These are phyloP conservation scores for Suillus sp. DNA, from an alignment of 768 basidiomycete species.

Conservation along the genomic window DNA sequence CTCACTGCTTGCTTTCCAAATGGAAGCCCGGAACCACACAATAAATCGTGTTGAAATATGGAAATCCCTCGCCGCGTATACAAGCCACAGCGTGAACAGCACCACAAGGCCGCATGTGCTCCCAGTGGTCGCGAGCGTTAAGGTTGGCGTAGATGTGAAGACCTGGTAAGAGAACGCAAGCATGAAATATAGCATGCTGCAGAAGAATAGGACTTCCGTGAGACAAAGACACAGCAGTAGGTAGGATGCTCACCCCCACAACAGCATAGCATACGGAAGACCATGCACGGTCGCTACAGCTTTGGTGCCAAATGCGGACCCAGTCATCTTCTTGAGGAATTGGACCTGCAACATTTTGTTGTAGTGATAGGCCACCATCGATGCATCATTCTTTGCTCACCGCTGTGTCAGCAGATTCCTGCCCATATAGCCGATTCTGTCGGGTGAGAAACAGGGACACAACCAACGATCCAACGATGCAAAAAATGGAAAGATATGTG, in stretches of 20 bases:
- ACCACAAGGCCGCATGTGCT: slow-evolving; percentile 20
- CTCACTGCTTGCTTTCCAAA: neutral
- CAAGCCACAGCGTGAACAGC: slow-evolving; percentile 26
- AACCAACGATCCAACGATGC: slow-evolving; percentile 37
- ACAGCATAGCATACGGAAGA: slow-evolving; percentile 51
- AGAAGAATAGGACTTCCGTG: neutral
- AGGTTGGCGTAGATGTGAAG: slow-evolving; percentile 20
- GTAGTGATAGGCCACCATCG: neutral
- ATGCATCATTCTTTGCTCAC: slow-evolving; percentile 24
- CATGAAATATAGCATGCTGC: slow-evolving; percentile 31
- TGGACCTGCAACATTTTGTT: neutral
- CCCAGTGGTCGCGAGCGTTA: slow-evolving; percentile 20
- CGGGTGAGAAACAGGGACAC: slow-evolving; percentile 39
- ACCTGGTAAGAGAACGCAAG: slow-evolving; percentile 26
- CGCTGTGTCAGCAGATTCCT: slow-evolving; percentile 27
- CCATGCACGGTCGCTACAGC: slow-evolving; percentile 49
- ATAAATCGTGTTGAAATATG: neutral
- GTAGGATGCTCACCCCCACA: slow-evolving; percentile 48
- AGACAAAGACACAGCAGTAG: neutral
- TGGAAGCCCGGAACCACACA: neutral
- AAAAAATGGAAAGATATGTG: slow-evolving; percentile 39
- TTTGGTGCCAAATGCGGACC: slow-evolving; percentile 38
- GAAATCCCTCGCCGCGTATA: slow-evolving; percentile 7
- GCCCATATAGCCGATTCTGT: slow-evolving; percentile 35
- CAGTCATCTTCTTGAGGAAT: slow-evolving; percentile 2